A percentile compares a stretch with the other conserved stretches of the same genome.
phyloP scores from a whole-genome alignment of 176 grass and related monocot genomes.

The Pharus latifolius region DNA sequence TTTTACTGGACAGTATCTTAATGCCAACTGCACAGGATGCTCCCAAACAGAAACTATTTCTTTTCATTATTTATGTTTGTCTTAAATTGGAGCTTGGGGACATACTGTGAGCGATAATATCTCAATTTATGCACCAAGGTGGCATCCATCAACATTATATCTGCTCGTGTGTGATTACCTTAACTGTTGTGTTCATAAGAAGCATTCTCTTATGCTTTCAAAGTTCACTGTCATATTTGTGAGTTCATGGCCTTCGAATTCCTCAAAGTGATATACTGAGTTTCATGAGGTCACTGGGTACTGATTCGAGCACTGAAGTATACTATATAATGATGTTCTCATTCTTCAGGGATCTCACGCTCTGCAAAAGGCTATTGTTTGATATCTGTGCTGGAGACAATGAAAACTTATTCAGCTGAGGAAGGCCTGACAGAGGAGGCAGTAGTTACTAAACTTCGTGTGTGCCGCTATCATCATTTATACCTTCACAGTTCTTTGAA shows the following conservation, averaged over 20 bases:
- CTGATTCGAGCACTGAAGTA: conserved; percentile 8
- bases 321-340: conserved; percentile 11
- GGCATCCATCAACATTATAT: neutral
- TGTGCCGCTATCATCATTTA: conserved; percentile 72
- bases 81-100: neutral
- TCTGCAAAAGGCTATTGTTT: conserved; percentile 96
- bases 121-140: too few relatives aligned
- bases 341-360: conserved; percentile 59
- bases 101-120: too few relatives aligned
- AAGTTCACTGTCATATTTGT: neutral
- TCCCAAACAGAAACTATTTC: neutral
- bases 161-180: neutral
- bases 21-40: neutral
- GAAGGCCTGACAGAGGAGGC: conserved; percentile 94
- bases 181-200: neutral
- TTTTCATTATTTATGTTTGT: neutral
- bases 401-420: conserved; percentile 96
- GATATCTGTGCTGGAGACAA: conserved; percentile 85
- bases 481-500: conserved; percentile 83
- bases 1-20: neutral
- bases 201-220: neutral
- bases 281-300: neutral
- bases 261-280: neutral
- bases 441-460: conserved; percentile 72
- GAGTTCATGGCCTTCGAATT: conserved; percentile 1